phyloP scores from a whole-genome alignment of 2,329 filamentous ascomycete genomes.

The Eurotiales sp. region DNA sequence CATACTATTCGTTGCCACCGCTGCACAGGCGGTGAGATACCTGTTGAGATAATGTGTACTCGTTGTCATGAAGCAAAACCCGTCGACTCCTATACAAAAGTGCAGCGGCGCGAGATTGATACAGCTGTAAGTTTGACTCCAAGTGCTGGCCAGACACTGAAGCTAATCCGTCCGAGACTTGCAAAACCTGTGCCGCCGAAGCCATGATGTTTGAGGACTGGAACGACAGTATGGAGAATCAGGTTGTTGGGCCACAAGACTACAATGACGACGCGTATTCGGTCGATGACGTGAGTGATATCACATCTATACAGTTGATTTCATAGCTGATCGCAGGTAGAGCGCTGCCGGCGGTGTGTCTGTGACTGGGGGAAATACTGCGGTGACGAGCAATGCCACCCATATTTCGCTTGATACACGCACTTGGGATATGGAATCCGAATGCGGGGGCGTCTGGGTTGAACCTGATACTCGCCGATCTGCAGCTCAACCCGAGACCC shows the following conservation, averaged over 20 bases:
- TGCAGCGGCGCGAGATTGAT: slow-evolving; percentile 45
- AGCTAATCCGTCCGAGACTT: slow-evolving; percentile 33
- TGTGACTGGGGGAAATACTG: background rate
- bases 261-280: background rate
- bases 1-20: slow-evolving; percentile 38
- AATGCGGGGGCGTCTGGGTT: background rate
- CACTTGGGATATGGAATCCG: too few species aligned
- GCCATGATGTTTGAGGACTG: slow-evolving; percentile 32
- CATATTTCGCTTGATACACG: too few species aligned
- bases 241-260: too few species aligned
- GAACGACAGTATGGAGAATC: slow-evolving; percentile 16
- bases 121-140: slow-evolving; percentile 37
- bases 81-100: slow-evolving; percentile 49
- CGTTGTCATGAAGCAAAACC: slow-evolving; percentile 47
- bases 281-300: background rate
- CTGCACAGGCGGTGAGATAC: slow-evolving; percentile 40
- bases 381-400: background rate
- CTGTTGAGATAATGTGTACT: slow-evolving; percentile 47
- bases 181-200: slow-evolving; percentile 36
- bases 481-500: background rate
- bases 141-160: background rate
- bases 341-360: slow-evolving; percentile 4
- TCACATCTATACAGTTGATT: background rate
- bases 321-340: background rate
- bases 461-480: background rate